phyloP scores from a whole-genome alignment of 2,329 filamentous ascomycete genomes.

The Fusarium pseudonygamai region DNA sequence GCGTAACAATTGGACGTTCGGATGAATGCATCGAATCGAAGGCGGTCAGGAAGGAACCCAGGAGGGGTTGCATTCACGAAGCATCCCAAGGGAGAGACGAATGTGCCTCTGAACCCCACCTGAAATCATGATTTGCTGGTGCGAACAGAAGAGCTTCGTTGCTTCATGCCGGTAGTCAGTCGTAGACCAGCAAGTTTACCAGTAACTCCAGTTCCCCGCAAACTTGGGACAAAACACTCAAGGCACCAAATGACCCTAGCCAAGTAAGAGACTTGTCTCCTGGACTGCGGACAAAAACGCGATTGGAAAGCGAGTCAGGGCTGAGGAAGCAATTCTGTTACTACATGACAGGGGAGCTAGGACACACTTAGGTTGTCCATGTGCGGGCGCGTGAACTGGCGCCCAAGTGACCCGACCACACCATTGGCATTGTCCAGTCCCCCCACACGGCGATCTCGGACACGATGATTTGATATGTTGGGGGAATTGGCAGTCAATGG shows the following conservation, averaged over 20 bases:
- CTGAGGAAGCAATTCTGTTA: conserved; percentile 33
- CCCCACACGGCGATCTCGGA: conserved; percentile 29
- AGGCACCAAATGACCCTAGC: background rate
- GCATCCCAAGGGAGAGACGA: conserved; percentile 9
- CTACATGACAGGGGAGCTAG: conserved; percentile 37
- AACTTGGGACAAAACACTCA: conserved; percentile 11
- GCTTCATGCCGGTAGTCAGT: conserved; percentile 26
- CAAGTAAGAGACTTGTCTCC: conserved; percentile 10
- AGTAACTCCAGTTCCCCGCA: conserved; percentile 22
- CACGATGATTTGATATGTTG: conserved; percentile 8
- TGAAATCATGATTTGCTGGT: conserved; percentile 2
- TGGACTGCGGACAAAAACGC: conserved; percentile 14
- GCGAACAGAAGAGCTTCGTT: background rate
- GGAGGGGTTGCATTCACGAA: conserved; percentile 38
- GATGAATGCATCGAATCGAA: conserved; percentile 32
- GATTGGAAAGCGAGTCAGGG: conserved; percentile 37
- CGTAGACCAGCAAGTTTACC: conserved; percentile 4
- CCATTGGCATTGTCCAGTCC: conserved; percentile 23
- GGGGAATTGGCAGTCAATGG: background rate
- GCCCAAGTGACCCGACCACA: conserved; percentile 27
- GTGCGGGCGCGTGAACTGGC: conserved; percentile 32
- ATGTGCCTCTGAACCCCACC: conserved; percentile 21
- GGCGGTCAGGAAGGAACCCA: conserved; percentile 37
- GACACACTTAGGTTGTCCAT: conserved; percentile 16
- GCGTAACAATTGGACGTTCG: conserved; percentile 37